phyloP scores from a whole-genome alignment of 768 basidiomycete species.

The Mycena latifolia region DNA sequence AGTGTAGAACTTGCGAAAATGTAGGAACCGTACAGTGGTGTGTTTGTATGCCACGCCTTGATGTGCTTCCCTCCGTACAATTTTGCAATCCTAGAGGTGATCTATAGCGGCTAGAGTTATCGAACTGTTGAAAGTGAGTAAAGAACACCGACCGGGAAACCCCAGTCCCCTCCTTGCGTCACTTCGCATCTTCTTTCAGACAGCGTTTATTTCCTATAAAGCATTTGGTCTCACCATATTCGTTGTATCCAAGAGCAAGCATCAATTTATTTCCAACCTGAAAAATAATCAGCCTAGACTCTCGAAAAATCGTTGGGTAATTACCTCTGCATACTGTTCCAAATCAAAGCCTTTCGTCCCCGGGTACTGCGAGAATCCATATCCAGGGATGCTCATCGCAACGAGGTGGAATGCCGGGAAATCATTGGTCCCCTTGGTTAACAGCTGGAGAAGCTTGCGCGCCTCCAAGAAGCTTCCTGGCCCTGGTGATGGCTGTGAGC shows the following conservation, averaged over 20 bases:
- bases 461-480: constrained; percentile 72
- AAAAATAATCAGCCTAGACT: not conserved
- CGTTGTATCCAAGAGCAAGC: constrained; percentile 59
- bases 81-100: constrained; percentile 45
- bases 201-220: no score
- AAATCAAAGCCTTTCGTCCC: constrained; percentile 61
- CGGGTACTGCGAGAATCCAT: constrained; percentile 70
- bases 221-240: constrained; percentile 53
- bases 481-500: constrained; percentile 50
- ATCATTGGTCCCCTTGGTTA: constrained; percentile 54
- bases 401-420: constrained; percentile 75
- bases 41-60: constrained; percentile 68
- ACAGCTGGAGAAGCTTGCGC: constrained; percentile 66
- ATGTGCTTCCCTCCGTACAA: constrained; percentile 51
- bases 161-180: constrained; percentile 65
- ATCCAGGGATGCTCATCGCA: constrained; percentile 69
- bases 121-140: constrained; percentile 6
- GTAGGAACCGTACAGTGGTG: constrained; percentile 49
- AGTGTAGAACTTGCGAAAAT: not conserved
- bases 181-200: constrained; percentile 33
- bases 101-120: constrained; percentile 33
- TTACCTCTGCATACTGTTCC: constrained; percentile 67
- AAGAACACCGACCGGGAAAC: constrained; percentile 45
- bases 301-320: constrained; percentile 1
- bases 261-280: constrained; percentile 64